Evolutionary conservation across 2,329 filamentous ascomycete species (phyloP), one percentile per base, ranked within the genome.

Genomic region (Exophiala sideris): DNA sequence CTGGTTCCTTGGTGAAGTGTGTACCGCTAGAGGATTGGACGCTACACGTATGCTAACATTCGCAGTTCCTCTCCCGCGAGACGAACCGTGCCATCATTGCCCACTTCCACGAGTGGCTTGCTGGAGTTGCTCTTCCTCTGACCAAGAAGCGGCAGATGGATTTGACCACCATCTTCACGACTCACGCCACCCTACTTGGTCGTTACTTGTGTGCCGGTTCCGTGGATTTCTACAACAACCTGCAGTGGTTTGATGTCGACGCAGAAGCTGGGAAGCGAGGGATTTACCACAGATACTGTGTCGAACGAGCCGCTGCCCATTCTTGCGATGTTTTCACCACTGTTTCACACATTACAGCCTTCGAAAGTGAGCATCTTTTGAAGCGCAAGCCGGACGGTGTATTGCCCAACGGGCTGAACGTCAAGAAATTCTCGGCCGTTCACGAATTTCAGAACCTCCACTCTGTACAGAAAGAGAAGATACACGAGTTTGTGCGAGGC

Each of bases 371-470:
- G 77, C 92, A 99, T 74, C 75, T 99, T 64, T 81, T 99, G 62
- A 97, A 97, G 81, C 87, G 94, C 61, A 97, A 97, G 75, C 94
- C 94, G 1, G 94, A 99, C 65, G 94, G 94, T 39, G 94, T 99
- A 5, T 74, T 97, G 63, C 94, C 94, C 64, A 99, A 99, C 67
- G 94, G 94, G 61, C 80, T 99, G 67, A 99, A 99, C 67, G 94
- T 99, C 58, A 96, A 91, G 73, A 97, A 97, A 73, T 97, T 97
- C 76, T 92, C 91, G 7, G 94, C 94, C 5, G 91, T 96, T 66
- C 94, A 99, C 78, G 94, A 99, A 73, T 97, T 97, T 77, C 94
- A 99, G 73, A 99, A 99, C 70, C 75, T 99, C 68, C 94, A 97
- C 74, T 91, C 95, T 67, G 88, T 94, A 70, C 87, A 91, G 67